Evolutionary conservation across 257 asterid species (phyloP), one percentile per base, ranked within the genome.

Genomic region (Vinca minor): DNA sequence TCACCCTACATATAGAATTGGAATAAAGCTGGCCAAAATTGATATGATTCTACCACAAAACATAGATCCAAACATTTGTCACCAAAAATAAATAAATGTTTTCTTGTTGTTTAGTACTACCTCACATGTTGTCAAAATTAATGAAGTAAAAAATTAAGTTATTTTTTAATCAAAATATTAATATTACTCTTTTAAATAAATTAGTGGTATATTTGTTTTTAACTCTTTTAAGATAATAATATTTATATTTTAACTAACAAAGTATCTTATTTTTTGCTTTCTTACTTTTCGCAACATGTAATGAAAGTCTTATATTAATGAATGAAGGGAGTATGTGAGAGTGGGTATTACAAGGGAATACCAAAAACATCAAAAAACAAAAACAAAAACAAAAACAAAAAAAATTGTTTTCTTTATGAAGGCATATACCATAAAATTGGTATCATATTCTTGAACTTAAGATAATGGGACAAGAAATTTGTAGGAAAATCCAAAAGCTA

Each of bases 11-110:
- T 11, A 55, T 62, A 34, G 38, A 34, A 34, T 34, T 3, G 82
- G 92, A 62, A 69, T 69, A 69, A 69, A 61, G 68, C 38, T 61
- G 73, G 68, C 68, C 4, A 46, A 29, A 52, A 5, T 18, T 39
- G 73, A 34, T 39, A 9, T 61, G 52, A 60, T 48, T 62, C 64
- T 39, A 38, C 21, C n/a, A 2, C 34, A 39, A 49, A 29, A n/a
- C 55, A 62, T 20, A 69, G 29, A 6, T 26, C 67, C 68, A 69
- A 62, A 28, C 31, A 61, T 3, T n/a, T n/a, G n/a, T n/a, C n/a
- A n/a, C n/a, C n/a, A n/a, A n/a, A n/a, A n/a, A n/a, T n/a, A n/a
- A n/a, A n/a, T 13, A 23, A 21, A 38, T 8, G 26, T 6, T 59
- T 47, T 29, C 0, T 53, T 69, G 69, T 61, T 29, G 34, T 34